phyloP scores from a whole-genome alignment of 768 basidiomycete species.

The Hericium erinaceus region DNA sequence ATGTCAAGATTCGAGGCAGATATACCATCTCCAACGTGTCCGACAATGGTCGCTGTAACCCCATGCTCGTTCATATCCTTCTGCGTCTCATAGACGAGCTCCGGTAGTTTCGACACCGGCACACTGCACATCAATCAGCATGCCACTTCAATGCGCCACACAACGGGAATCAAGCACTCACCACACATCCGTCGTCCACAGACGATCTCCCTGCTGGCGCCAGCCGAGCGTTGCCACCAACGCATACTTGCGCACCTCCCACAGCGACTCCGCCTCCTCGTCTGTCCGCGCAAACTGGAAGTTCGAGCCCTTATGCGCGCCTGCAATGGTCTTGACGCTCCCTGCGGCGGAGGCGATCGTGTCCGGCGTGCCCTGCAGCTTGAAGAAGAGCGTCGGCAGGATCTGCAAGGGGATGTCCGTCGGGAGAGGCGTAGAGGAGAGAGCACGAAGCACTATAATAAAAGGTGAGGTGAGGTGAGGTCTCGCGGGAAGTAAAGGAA shows the following conservation, averaged over 20 bases:
- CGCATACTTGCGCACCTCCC: slow-evolving; percentile 83
- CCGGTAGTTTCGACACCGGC: slow-evolving; percentile 25
- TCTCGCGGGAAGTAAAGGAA: not conserved
- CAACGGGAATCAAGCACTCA: slow-evolving; percentile 22
- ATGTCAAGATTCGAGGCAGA: not conserved
- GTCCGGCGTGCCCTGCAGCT: slow-evolving; percentile 69
- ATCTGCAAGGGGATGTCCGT: slow-evolving; percentile 53
- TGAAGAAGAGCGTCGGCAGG: slow-evolving; percentile 82
- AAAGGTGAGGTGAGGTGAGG: not conserved
- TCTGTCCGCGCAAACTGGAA: slow-evolving; percentile 71
- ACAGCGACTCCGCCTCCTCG: slow-evolving; percentile 66
- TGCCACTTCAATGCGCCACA: not conserved
- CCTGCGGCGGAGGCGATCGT: slow-evolving; percentile 51
- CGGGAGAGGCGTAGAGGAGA: slow-evolving; percentile 62
- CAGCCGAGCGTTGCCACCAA: slow-evolving; percentile 56
- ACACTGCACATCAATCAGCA: slow-evolving; percentile 16
- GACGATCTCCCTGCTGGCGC: slow-evolving; percentile 50
- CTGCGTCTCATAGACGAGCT: slow-evolving; percentile 31
- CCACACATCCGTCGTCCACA: slow-evolving; percentile 92
- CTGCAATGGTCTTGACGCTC: slow-evolving; percentile 49
- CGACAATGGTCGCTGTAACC: slow-evolving; percentile 34
- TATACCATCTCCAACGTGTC: slow-evolving; percentile 34
- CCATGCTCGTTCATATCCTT: slow-evolving; percentile 34
- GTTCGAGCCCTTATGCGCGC: slow-evolving; percentile 47
- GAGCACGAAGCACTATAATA: slow-evolving; percentile 61